Evolutionary conservation across 257 asterid genomes (phyloP).

Genomic region (Linaria vulgaris): DNA sequence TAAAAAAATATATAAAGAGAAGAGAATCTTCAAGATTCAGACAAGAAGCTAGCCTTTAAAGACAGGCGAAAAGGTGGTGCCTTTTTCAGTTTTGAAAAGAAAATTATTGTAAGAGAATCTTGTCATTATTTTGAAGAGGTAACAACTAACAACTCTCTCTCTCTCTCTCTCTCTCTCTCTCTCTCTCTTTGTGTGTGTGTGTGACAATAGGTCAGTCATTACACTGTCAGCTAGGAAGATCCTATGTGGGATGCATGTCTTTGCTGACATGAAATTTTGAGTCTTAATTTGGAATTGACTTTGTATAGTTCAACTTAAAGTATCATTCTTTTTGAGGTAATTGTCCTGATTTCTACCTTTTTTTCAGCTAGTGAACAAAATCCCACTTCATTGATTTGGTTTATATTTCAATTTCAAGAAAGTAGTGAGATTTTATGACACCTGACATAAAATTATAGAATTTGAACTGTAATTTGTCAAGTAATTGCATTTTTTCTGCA

Average conservation of each 20-base stretch:
- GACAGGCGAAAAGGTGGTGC: too few species aligned
- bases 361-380: too few species aligned
- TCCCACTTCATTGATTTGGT: too few species aligned
- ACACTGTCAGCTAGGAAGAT: background rate
- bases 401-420: background rate
- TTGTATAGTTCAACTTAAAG: background rate
- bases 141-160: background rate
- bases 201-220: too few species aligned
- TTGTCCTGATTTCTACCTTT: background rate
- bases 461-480: too few species aligned
- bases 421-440: too few species aligned
- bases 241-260: background rate
- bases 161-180: background rate
- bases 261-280: background rate
- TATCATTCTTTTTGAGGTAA: background rate
- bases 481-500: too few species aligned
- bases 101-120: background rate
- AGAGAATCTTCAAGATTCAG: too few species aligned
- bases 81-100: background rate
- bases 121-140: background rate
- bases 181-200: background rate
- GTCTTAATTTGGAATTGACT: background rate
- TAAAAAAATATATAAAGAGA: too few species aligned
- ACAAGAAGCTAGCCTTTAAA: too few species aligned
- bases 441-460: background rate